Percentiles rank a stretch among this genome's conserved stretches.
phyloP scores from a whole-genome alignment of 139 green algal genomes.

The Chlamydomonas schloesseri region DNA sequence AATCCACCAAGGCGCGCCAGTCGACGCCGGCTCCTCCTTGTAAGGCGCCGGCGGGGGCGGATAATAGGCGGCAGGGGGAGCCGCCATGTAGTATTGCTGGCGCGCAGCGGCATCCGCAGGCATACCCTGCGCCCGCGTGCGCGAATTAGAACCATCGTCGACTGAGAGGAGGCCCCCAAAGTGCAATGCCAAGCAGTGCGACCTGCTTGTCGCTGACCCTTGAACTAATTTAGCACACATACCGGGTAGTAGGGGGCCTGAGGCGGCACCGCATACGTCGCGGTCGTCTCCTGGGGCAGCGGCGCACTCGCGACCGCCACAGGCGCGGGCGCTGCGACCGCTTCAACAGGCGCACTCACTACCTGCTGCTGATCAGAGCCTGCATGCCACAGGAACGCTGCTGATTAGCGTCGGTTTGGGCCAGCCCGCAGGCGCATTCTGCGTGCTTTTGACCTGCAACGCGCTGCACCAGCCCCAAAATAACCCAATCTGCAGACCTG shows the following conservation, averaged over 20 bases:
- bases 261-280: constrained; percentile 5
- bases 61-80: constrained; percentile 38
- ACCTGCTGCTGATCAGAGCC: constrained; percentile 4
- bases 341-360: background rate
- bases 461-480: background rate
- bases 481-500: background rate
- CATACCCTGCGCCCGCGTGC: constrained; percentile 29
- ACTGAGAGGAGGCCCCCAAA: too few relatives aligned
- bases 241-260: constrained; percentile 25
- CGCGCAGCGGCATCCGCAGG: background rate
- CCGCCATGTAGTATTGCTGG: constrained; percentile 60
- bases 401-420: too few relatives aligned
- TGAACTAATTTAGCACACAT: background rate
- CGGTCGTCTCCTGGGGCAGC: constrained; percentile 13
- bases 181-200: too few relatives aligned
- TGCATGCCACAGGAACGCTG: background rate
- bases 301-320: background rate
- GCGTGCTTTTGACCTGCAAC: too few relatives aligned
- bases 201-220: background rate
- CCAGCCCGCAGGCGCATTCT: too few relatives aligned
- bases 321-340: background rate
- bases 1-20: constrained; percentile 63
- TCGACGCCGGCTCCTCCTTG: constrained; percentile 32
- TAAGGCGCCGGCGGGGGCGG: constrained; percentile 25
- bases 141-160: too few relatives aligned